Evolutionary conservation across 2,329 filamentous ascomycete species (phyloP), one percentile per base, ranked within the genome.

Genomic region (Tolypocladium guangdongense): DNA sequence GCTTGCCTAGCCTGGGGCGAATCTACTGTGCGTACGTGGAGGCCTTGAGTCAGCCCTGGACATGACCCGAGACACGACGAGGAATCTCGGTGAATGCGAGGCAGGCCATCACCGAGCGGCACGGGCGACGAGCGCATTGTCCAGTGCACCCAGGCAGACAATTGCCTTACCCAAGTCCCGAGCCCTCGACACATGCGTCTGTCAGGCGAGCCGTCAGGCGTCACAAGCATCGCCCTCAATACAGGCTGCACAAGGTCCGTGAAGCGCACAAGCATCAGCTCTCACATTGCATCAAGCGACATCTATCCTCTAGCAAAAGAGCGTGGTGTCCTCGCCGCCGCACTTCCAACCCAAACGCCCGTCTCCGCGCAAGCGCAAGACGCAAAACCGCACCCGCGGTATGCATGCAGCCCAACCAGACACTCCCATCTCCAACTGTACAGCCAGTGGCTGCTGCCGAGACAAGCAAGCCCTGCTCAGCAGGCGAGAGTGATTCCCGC

Each of bases 261-360:
- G 22, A 30, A 45, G 6, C 14, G 12, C 41, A 43, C 41, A 11
- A 27, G 22, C 5, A 22, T 12, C 6, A 7, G 16, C 22, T 27
- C 22, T 46, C 16, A 1, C 27, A 32, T 46, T 46, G 24, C 43
- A 46, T 46, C 43, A n/a, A 46, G 27, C 43, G 27, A 30, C 43
- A 46, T 56, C 52, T 52, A 54, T 52, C 49, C 49, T 54, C 36
- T 54, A 56, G 52, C 49, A 54, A 56, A 56, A 14, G 54, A 54
- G 49, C 24, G 52, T 54, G 37, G 18, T 47, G 32, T 49, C 37
- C 49, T 46, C 45, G 22, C n/a, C 32, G 32, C 36, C 33, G 18
- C 46, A 27, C 51, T 8, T 36, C 41, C 39, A 11, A 45, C 20
- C 52, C 43, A 24, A 52, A 52, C 53, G 50, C 50, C 46, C 16